Base-by-base conservation (phyloP, 768 basidiomycete genomes). In the Mycena maculata region DNA sequence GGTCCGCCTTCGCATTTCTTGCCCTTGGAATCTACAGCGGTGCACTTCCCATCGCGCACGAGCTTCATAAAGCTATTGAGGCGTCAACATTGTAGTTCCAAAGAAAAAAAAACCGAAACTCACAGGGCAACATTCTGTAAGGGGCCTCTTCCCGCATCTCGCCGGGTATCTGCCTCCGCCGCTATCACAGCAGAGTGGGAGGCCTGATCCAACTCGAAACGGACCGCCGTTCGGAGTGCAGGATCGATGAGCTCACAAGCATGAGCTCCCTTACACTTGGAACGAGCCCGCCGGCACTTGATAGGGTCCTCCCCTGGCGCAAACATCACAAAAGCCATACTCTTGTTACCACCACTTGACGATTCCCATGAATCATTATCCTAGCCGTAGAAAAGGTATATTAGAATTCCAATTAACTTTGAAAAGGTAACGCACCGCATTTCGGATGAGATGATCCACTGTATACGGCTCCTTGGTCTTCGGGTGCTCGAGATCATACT, bases 301-400 rank as follows among this genome's bases (percentile, higher is more conserved):
- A 64, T 49, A 15, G 36, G 13, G 2, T 20, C 10, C 23, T 57
- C 41, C 11, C 48, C 63, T 1, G 63, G 63, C 13, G 3, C 55
- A 20, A 64, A 58, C 3, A 13, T 39, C 30, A 64, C 55, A n/a
- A 42, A 25, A 15, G 48, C 31, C 0, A 4, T 13, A 8, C 2
- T 13, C 28, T 27, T 28, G 12, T 8, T 33, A 1, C 9, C 18
- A 8, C 33, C 53, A 9, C 8, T 28, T 11, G n/a, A n/a, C n/a
- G n/a, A n/a, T n/a, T n/a, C n/a, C 31, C 36, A 20, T 38, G 47
- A 50, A 10, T 57, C 63, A n/a, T 64, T 64, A 45, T 64, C 63
- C 63, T 64, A n/a, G n/a, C n/a, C n/a, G n/a, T n/a, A n/a, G 30
- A 47, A 28, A 22, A 36, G 28, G 13, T 13, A n/a, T 6, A 38